Base-by-base conservation (phyloP, 1,284 basidiomycete genomes). In the Flammula alnicola region DNA sequence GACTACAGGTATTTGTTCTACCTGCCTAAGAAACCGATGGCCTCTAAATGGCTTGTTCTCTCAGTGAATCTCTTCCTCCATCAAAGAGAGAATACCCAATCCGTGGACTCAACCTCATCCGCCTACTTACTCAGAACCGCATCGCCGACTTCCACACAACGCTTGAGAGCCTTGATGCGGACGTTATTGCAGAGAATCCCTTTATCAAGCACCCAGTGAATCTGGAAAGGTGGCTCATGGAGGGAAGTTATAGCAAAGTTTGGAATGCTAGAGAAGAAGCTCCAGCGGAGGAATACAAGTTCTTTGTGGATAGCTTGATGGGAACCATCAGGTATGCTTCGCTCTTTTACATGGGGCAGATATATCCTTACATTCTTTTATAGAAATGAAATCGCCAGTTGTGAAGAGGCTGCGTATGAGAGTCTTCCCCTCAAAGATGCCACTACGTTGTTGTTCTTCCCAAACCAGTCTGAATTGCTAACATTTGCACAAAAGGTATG, bases 131-230 rank as follows among this genome's bases (percentile, higher is more conserved):
- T 1, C 93, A 96, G 69, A 98, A 98, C 71, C 87, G 93, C 64
- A 97, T 98, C 65, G 93, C 96, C 33, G 91, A 96, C 65, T 99
- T 99, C 77, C 97, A 99, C 69, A 97, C 94, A n/a, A 88, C 93
- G n/a, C 84, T 99, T 50, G 97, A 99, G 69, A 91, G 92, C n/a
- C 81, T 99, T 16, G 80, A 84, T 37, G 80, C 86, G 0, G 85
- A 90, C 54, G 80, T 83, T 36, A 83, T 91, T 55, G 74, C 83
- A 29, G 78, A 83, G 23, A 93, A 93, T 67, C 84, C 84, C 12
- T 95, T 82, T 67, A 88, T 95, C 59, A 81, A 82, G 50, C 91
- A 94, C 67, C 91, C 92, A 1, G 87, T 95, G 49, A 93, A 94
- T 66, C 79, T 95, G 51, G 97, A 99, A 69, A 80, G 93, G 42